Base-by-base conservation (phyloP, 257 asterid species). In the Nicotiana obtusifolia region DNA sequence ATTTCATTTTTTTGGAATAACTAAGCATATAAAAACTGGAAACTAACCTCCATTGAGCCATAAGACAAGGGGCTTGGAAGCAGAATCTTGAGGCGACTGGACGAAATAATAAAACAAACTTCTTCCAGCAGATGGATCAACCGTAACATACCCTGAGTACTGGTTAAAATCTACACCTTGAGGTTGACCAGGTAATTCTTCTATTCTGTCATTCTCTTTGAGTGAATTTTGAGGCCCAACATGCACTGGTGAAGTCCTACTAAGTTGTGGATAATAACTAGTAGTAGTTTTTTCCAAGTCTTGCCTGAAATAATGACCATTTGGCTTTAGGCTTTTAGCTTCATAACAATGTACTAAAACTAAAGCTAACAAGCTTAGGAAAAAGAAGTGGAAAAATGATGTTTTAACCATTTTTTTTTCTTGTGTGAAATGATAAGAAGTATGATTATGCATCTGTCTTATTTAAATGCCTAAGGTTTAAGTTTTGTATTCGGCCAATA, bases 1-100 rank as follows among this genome's bases (percentile, higher is more conserved):
- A 41, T 41, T 41, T 7, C 47, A 7, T 6, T 7, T 0, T 5
- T 35, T 35, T 6, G 9, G 9, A 35, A 35, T 35, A 35, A 35
- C 2, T 1, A 7, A 37, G 9, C 10, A 37, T 37, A 2, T 37
- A 41, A 71, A 13, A 44, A 49, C 0, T 0, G 10, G 4, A 15
- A 22, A 4, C 24, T 57, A 81, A 89, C 95, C 91, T 85, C 92
- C 92, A 83, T 87, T 89, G 37, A 90, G 79, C 93, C 95, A 91
- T 54, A 89, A 76, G 81, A 86, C 83, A 37, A 90, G 86, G 60
- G 92, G 91, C 22, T 86, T 86, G 62, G 75, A 71, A 26, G 83
- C 66, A 24, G 90, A 67, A 73, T 86, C 56, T 10, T 67, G 9
- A 0, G 90, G 85, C 10, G 93, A 88, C 86, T 90, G 91, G 6